phyloP scores from a whole-genome alignment of 1,284 basidiomycete genomes.

The Xerocomus cyaneibrunnescens region DNA sequence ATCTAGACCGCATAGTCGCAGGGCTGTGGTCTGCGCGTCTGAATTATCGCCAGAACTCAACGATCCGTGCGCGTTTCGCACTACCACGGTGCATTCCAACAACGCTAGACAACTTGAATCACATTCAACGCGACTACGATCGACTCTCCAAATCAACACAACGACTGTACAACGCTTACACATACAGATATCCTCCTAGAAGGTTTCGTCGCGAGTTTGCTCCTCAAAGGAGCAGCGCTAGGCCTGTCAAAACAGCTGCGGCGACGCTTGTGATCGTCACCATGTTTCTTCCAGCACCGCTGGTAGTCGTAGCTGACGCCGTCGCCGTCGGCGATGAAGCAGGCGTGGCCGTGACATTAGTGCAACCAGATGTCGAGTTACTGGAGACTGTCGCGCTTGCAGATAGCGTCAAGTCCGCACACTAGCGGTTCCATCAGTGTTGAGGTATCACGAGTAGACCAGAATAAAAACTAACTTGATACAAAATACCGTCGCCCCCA shows the following conservation, averaged over 20 bases:
- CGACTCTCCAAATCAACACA: not conserved
- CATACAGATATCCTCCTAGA: too few species aligned
- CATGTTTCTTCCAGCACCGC: slow-evolving; percentile 16
- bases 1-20: too few species aligned
- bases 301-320: too few species aligned
- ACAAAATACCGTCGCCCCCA: slow-evolving; percentile 54
- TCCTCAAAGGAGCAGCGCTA: slow-evolving; percentile 14
- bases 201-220: not conserved
- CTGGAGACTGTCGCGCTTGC: slow-evolving; percentile 27
- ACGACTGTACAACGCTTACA: too few species aligned
- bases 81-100: not conserved
- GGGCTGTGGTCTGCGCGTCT: too few species aligned
- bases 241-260: slow-evolving; percentile 7
- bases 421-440: slow-evolving; percentile 17
- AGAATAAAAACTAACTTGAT: slow-evolving; percentile 42
- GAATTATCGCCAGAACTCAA: not conserved
- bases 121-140: not conserved
- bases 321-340: slow-evolving; percentile 17
- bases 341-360: slow-evolving; percentile 18
- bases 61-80: too few species aligned
- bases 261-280: slow-evolving; percentile 4
- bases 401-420: slow-evolving; percentile 33
- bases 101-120: not conserved
- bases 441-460: not conserved
- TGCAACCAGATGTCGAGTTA: slow-evolving; percentile 25